Percentiles rank a stretch among this genome's conserved stretches.
phyloP scores from a whole-genome alignment of 306 rosid species.

The Lathyrus aphaca region DNA sequence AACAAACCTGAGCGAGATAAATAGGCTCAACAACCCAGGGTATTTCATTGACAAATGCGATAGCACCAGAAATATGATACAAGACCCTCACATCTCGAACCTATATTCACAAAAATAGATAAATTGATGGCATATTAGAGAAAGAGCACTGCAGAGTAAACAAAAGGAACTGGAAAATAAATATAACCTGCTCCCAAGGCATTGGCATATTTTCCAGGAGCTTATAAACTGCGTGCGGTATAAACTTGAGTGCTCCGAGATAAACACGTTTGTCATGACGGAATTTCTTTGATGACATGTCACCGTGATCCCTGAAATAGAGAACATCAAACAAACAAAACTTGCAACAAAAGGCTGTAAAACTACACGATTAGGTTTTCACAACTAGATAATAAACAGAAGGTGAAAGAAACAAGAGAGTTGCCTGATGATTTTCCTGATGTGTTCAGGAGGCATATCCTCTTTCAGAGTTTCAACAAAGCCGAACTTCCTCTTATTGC shows the following conservation, averaged over 20 bases:
- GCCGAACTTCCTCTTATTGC: conserved; percentile 95
- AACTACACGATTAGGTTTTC: background rate
- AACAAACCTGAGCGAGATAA: conserved; percentile 88
- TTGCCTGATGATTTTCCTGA: conserved; percentile 84
- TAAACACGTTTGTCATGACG: conserved; percentile 98
- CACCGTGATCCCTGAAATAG: conserved; percentile 89
- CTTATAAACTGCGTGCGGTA: conserved; percentile 98
- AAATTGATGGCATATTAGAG: conserved; percentile 5
- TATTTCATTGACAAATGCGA: conserved; percentile 92
- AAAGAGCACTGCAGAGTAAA: background rate
- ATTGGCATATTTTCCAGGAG: conserved; percentile 98
- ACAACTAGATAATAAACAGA: background rate
- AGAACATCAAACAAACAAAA: conserved; percentile 10
- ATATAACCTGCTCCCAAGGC: conserved; percentile 99
- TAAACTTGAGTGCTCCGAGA: conserved; percentile 95
- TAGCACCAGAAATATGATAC: conserved; percentile 98
- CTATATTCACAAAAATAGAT: conserved; percentile 46
- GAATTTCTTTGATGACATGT: conserved; percentile 95
- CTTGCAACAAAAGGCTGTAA: conserved; percentile 1
- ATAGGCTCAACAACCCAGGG: conserved; percentile 99
- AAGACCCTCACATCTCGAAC: conserved; percentile 94
- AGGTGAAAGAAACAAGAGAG: conserved; percentile 7
- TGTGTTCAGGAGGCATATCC: conserved; percentile 98
- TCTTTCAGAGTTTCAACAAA: conserved; percentile 98
- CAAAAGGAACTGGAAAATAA: conserved; percentile 11